Evolutionary conservation across 225 moss, liverwort and hornwort genomes (phyloP).

Genomic region (Sphagnum tenellum): DNA sequence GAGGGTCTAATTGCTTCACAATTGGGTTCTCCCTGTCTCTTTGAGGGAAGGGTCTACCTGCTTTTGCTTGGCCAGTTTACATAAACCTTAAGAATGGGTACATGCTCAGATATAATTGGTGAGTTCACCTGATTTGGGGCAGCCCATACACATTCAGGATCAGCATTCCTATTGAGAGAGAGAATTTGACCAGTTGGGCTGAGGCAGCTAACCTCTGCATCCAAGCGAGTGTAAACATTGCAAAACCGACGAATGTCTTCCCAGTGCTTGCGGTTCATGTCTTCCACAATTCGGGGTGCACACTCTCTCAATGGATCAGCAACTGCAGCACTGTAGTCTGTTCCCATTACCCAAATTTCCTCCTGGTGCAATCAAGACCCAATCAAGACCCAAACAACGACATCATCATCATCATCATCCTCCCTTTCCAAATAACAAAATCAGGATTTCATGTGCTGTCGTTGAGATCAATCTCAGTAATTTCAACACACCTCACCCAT

Average conservation of each 20-base stretch:
- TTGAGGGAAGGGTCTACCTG: too few relatives aligned
- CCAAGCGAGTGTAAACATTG: constrained; percentile 52
- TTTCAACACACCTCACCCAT: constrained; percentile 68
- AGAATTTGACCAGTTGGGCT: neutral
- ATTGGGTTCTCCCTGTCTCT: too few relatives aligned
- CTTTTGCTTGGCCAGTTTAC: too few relatives aligned
- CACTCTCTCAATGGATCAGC: constrained; percentile 88
- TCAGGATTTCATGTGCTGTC: neutral
- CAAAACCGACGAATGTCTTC: constrained; percentile 90
- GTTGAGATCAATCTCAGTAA: neutral
- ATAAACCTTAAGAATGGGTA: too few relatives aligned
- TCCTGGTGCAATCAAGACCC: constrained; percentile 34
- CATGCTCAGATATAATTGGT: too few relatives aligned
- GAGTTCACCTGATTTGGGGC: too few relatives aligned
- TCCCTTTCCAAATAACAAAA: too few relatives aligned
- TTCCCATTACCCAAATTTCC: constrained; percentile 78
- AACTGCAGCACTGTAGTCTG: constrained; percentile 59
- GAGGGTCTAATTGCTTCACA: too few relatives aligned
- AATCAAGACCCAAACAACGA: neutral
- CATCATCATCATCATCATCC: neutral
- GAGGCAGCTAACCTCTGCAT: constrained; percentile 48
- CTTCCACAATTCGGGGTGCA: constrained; percentile 77
- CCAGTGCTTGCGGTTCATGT: constrained; percentile 98
- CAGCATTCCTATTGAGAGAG: too few relatives aligned
- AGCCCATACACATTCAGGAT: too few relatives aligned